Evolutionary conservation across 2,329 filamentous ascomycete genomes (phyloP).

Genomic region (Ophiostoma quercus): DNA sequence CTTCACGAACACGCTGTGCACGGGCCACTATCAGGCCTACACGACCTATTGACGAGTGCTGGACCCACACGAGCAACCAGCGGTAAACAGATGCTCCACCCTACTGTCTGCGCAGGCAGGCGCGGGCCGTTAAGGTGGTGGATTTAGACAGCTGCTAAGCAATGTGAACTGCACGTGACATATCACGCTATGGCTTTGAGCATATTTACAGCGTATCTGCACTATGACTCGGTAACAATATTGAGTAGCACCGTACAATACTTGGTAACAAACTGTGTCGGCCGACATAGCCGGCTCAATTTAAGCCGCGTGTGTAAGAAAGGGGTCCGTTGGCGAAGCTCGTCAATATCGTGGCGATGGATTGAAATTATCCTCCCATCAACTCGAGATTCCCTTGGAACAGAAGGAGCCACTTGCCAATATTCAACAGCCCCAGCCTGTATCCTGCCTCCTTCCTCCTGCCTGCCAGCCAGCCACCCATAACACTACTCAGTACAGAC

Average conservation of each 20-base stretch:
- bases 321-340: neutral
- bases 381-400: neutral
- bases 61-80: slow-evolving; percentile 2
- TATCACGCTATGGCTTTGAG: neutral
- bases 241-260: no score
- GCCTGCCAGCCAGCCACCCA: neutral
- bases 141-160: neutral
- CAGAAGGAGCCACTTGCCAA: neutral
- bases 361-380: neutral
- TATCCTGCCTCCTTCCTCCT: neutral
- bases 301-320: neutral
- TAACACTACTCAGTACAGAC: neutral
- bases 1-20: slow-evolving; percentile 4
- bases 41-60: neutral
- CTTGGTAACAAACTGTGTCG: neutral
- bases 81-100: neutral
- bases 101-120: neutral
- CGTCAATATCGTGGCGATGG: neutral
- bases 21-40: neutral
- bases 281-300: slow-evolving; percentile 1
- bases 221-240: neutral
- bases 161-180: neutral
- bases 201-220: no score
- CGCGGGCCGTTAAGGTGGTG: neutral
- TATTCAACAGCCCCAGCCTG: neutral